Evolutionary conservation across 495 filamentous ascomycete genomes (phyloP), one percentile per base, ranked within the genome.

Genomic region (Neurospora sp.): DNA sequence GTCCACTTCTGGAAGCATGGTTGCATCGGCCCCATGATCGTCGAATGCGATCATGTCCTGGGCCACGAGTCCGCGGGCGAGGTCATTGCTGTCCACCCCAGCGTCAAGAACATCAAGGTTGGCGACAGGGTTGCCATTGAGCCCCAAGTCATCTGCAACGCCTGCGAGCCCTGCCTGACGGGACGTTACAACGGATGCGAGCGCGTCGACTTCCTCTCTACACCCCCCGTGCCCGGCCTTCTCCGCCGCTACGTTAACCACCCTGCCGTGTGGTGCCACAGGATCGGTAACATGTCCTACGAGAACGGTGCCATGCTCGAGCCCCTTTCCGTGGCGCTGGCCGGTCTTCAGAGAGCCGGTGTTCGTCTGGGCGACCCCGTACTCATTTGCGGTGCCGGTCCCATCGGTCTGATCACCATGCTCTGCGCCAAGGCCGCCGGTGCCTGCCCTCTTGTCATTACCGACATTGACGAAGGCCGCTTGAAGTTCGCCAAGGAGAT

Each of bases 1-100:
- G 90, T 98, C 39, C 94, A 97, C 84, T 98, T 98, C 87, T 97
- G 94, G 94, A 93, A 95, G 80, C 91, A 91, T 41, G 94, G 94
- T 75, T 92, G 91, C 83, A 97, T 98, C 79, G 94, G 94, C 16
- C 94, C 94, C 72, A 98, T 97, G 94, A 91, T 97, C 75, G 94
- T 98, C 39, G 87, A 87, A 72, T 91, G 88, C 76, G 91, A 93
- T 79, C 94, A 97, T 79, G 92, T 97, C 78, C 90, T 98, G 39
- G 94, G 94, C 75, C 94, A 97, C 86, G 94, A 97, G 85, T 96
- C 94, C 60, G 92, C 93, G 39, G 94, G 94, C 73, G 89, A 93
- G 77, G 82, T 97, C 71, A 86, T 97, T 75, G 91, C 93, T 9
- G 91, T 91, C 49, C 93, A 95, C 74, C 89, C 94, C 72, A 90